phyloP scores from a whole-genome alignment of 2,329 filamentous ascomycete genomes.

The Colletotrichum trifolii region DNA sequence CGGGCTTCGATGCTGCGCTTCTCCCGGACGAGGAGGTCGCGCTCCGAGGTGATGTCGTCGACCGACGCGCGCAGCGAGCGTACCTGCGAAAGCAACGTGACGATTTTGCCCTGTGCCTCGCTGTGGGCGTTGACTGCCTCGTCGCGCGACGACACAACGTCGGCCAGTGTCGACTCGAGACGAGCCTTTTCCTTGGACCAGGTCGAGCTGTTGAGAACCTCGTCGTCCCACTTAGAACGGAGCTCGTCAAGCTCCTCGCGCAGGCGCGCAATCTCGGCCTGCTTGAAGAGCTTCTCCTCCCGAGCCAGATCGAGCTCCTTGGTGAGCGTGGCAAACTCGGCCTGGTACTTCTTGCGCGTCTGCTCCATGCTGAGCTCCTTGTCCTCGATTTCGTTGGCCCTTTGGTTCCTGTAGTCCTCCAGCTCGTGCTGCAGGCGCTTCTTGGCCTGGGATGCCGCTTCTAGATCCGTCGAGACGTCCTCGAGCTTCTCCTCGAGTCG shows the following conservation, averaged over 20 bases:
- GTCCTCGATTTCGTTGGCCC: conserved; percentile 96
- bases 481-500: conserved; percentile 91
- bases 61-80: conserved; percentile 83
- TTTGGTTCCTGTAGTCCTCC: conserved; percentile 94
- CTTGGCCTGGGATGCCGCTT: conserved; percentile 87
- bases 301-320: conserved; percentile 94
- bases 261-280: conserved; percentile 85
- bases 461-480: conserved; percentile 89
- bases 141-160: conserved; percentile 90
- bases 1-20: conserved; percentile 90
- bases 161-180: conserved; percentile 87
- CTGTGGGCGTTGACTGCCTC: conserved; percentile 94
- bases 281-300: conserved; percentile 87
- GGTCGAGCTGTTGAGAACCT: conserved; percentile 95
- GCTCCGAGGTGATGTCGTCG: conserved; percentile 87
- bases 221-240: conserved; percentile 96
- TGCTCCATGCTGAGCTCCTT: conserved; percentile 97
- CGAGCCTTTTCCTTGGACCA: conserved; percentile 98
- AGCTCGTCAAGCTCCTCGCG: conserved; percentile 97
- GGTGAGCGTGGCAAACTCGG: conserved; percentile 87
- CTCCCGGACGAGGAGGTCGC: conserved; percentile 85
- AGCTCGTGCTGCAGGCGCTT: conserved; percentile 96
- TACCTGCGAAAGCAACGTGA: conserved; percentile 89
- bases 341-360: conserved; percentile 96
- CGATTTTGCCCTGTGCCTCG: conserved; percentile 93